Base-by-base conservation (phyloP, 345 rosid species). In the Microcos paniculata region DNA sequence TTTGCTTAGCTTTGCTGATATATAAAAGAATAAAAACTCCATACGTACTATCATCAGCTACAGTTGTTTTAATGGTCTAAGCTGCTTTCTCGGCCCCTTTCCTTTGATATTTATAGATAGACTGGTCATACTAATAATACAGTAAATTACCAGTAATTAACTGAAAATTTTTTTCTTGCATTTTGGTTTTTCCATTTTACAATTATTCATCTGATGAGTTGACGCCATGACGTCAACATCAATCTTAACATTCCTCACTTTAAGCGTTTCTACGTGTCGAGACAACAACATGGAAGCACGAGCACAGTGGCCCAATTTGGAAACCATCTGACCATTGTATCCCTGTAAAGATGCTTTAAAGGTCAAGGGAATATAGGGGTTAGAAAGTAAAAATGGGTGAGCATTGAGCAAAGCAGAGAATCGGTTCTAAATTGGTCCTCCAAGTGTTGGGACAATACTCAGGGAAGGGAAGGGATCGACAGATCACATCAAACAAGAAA, bases 211-310 rank as follows among this genome's bases (percentile, higher is more conserved):
- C 6, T 3, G 40, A 48, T 28, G 57, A 68, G 58, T 68, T 68
- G 72, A 68, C 72, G 16, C 8, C 16, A 16, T 68, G 72, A 49
- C 59, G 14, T 49, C 38, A 51, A 19, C 73, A 31, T 51, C 73
- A 70, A 70, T n/a, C 73, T 70, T 70, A 31, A 31, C 73, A 31
- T 70, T 51, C 45, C 58, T 6, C n/a, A 49, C 73, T 49, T 70
- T 11, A 31, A 31, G 72, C 30, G 59, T 3, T 66, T 46, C 71
- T 18, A 70, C 73, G 73, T 70, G 73, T 70, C 73, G 73, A 51
- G 31, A 51, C 43, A 10, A 30, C 35, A 49, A 31, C 58, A 30
- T 30, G 40, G 72, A 21, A 48, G 23, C 35, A 49, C 30, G 18
- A 18, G 16, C 55, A 69, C 28, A 66, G 7, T 45, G 38, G 40